Evolutionary conservation across 208 protist species (phyloP).

Genomic region (Crithidia bombi): DNA sequence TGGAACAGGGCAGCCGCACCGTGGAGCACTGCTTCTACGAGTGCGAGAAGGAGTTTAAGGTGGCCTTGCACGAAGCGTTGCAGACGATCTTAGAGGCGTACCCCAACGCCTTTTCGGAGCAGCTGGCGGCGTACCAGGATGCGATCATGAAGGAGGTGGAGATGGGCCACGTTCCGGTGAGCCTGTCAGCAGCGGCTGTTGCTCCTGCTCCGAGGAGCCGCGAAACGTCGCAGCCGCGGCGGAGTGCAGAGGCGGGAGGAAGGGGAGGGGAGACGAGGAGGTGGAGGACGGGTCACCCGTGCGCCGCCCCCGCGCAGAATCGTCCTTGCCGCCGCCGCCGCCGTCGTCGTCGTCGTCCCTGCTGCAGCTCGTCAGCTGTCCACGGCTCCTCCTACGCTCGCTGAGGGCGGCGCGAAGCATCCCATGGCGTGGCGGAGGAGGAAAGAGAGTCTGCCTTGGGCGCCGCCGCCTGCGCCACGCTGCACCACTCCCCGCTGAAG

Average conservation of each 20-base stretch:
- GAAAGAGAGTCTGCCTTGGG: background rate
- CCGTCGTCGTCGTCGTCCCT: background rate
- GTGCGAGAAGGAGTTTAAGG: conserved; percentile 57
- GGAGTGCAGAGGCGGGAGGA: background rate
- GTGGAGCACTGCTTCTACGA: conserved; percentile 55
- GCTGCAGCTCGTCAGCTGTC: background rate
- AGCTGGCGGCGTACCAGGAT: conserved; percentile 94
- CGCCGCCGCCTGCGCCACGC: conserved; percentile 26
- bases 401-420: background rate
- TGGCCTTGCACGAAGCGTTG: conserved; percentile 90
- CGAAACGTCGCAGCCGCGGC: background rate
- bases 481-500: conserved; percentile 24
- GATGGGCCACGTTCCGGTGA: conserved; percentile 33
- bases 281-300: conserved; percentile 8
- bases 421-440: background rate
- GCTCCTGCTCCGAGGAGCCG: background rate
- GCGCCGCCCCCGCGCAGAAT: conserved; percentile 22
- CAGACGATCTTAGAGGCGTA: conserved; percentile 85
- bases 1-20: conserved; percentile 64
- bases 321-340: background rate
- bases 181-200: background rate
- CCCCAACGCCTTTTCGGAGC: conserved; percentile 88
- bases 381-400: no score
- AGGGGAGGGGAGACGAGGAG: conserved; percentile 3
- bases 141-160: conserved; percentile 71